phyloP scores from a whole-genome alignment of 2,329 filamentous ascomycete species.

The Fusarium redolens region DNA sequence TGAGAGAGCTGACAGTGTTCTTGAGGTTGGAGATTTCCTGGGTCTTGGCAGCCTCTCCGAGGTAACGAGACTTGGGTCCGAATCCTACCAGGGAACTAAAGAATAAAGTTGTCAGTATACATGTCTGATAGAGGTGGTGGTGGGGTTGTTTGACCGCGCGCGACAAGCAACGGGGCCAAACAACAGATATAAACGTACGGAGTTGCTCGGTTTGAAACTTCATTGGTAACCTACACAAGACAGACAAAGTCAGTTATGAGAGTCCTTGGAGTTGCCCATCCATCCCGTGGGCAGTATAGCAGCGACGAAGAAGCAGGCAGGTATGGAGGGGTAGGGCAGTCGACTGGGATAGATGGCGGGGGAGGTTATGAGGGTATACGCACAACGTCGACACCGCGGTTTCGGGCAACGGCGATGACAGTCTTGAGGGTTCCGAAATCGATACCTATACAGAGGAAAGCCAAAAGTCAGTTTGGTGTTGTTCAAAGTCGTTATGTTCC shows the following conservation, averaged over 20 bases:
- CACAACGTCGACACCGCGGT: constrained; percentile 99
- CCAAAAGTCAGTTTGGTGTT: constrained; percentile 32
- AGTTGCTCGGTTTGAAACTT: constrained; percentile 97
- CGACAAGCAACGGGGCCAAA: constrained; percentile 16
- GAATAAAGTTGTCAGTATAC: constrained; percentile 39
- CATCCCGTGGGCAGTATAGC: constrained; percentile 11
- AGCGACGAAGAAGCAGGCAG: not conserved
- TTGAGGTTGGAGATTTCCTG: constrained; percentile 99
- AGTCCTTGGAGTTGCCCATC: not conserved
- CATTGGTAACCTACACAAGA: constrained; percentile 85
- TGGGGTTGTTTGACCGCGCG: constrained; percentile 11
- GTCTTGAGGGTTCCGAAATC: constrained; percentile 98
- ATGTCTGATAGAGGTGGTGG: constrained; percentile 30
- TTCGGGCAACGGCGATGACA: constrained; percentile 96
- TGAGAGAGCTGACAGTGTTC: constrained; percentile 94
- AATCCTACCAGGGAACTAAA: constrained; percentile 91
- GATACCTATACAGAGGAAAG: constrained; percentile 68
- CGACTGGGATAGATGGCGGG: constrained; percentile 21
- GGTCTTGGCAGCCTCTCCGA: constrained; percentile 96
- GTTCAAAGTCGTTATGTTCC: constrained; percentile 10
- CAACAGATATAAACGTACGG: constrained; percentile 74
- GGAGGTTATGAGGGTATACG: constrained; percentile 58
- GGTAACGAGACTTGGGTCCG: constrained; percentile 90
- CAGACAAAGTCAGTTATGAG: constrained; percentile 21
- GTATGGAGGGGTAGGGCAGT: constrained; percentile 24